A percentile compares a stretch with the other conserved stretches of the same genome.
Evolutionary conservation across 2,329 filamentous ascomycete genomes (phyloP).

Genomic region (Venturia aucupariae): DNA sequence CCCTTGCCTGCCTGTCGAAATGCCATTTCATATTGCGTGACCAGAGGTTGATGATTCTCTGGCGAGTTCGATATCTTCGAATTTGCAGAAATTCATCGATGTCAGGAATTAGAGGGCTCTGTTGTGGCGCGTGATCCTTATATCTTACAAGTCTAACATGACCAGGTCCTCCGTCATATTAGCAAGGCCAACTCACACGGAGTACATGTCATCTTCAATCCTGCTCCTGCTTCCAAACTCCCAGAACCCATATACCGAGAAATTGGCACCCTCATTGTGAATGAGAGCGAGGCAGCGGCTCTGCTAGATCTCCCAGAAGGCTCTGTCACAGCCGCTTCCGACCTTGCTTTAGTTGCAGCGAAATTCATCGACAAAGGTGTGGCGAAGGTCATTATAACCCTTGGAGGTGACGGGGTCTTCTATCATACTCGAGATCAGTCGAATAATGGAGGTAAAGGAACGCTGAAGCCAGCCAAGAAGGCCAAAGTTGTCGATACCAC

Average conservation of each 20-base stretch:
- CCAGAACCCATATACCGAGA: conserved; percentile 56
- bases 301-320: conserved; percentile 45
- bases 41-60: no score
- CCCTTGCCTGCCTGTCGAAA: no score
- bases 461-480: conserved; percentile 50
- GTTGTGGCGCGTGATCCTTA: not conserved
- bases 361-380: conserved; percentile 64
- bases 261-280: conserved; percentile 74
- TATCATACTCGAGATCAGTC: conserved; percentile 37
- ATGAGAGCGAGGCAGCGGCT: conserved; percentile 79
- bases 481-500: conserved; percentile 85
- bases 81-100: not conserved
- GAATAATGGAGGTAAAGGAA: conserved; percentile 11
- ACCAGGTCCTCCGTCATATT: conserved; percentile 29
- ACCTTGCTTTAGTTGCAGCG: conserved; percentile 37
- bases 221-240: conserved; percentile 60
- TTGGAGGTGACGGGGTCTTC: conserved; percentile 49
- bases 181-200: conserved; percentile 25
- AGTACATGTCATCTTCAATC: conserved; percentile 63
- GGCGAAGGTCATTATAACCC: conserved; percentile 68
- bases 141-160: conserved; percentile 3
- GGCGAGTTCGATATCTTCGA: not conserved
- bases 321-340: conserved; percentile 24
- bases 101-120: not conserved
- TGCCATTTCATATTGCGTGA: no score